Base-by-base conservation (phyloP, 202 grass and related monocot species). In the Saccharum hybrid region DNA sequence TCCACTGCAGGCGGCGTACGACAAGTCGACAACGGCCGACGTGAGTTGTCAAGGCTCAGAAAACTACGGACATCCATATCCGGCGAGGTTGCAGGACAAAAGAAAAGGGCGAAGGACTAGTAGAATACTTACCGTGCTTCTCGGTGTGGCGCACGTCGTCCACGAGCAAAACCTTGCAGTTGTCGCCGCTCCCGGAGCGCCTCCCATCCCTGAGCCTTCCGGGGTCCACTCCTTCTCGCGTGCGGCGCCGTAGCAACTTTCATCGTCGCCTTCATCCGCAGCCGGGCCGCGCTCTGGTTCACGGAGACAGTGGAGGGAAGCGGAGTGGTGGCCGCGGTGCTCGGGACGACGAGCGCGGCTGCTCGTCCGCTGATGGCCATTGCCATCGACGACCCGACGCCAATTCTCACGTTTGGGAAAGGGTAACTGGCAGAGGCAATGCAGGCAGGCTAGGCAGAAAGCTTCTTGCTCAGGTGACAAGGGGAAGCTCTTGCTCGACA, bases 71-170 rank as follows among this genome's bases (percentile, higher is more conserved):
- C 28, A 28, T 28, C 28, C 28, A 28, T 28, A 13, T 51, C 15
- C 48, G 48, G 48, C 15, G 48, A 51, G 48, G 48, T 16, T 51
- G 13, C 14, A 49, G 14, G 46, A 6, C 46, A 16, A 4, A 49
- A 13, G 12, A 48, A 45, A 45, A 45, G 43, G 34, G 34, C 34
- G 34, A 36, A 46, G 3, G 12, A 14, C 28, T 28, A 28, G 11
- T 0, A 15, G 48, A 51, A 18, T 0, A 0, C 46, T 36, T 63
- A 95, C 93, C 88, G 40, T 73, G 77, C 76, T 91, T 77, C 79
- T 91, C 94, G 21, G 84, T 93, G 78, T 91, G 93, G 71, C 84
- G 86, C 45, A 75, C 84, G 78, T 96, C 90, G 81, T 96, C 90
- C 31, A 97, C 38, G 70, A 96, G 85, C 77, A 96, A 33, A 52